Base-by-base conservation (phyloP, 2,329 filamentous ascomycete species). In the Microascus cirrosus region DNA sequence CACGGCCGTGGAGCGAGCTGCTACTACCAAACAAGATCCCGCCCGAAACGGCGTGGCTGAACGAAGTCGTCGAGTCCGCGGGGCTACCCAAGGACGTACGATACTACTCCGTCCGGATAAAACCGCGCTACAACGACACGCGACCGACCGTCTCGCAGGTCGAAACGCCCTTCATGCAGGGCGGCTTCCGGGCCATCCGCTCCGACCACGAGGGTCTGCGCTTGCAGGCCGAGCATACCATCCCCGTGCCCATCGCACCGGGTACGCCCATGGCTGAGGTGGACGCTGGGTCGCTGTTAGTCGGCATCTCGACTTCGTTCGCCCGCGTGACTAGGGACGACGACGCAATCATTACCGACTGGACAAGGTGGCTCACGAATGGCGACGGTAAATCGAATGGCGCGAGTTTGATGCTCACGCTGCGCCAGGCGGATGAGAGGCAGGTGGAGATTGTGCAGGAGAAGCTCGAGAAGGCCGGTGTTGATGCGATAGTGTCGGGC, bases 341-440 rank as follows among this genome's bases (percentile, higher is more conserved):
- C 56, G 69, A 69, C 58, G 69, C 72, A 11, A 63, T 76, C 50
- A 62, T 77, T 6, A 67, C 66, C 50, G 70, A 73, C 59, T 78
- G 75, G 76, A 66, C 71, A 42, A 68, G 74, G 2, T 78, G 74
- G 74, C 68, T 78, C 58, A 76, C 76, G 0, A 67, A 74, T 52
- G 72, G 72, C 3, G 66, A 67, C 10, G 67, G 69, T 2, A 62
- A 63, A 13, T 71, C 71, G 2, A 77, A 77, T 60, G 76, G 76
- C 12, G 75, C 74, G 2, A 70, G 66, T 5, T 62, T 77, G 13
- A 62, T 77, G 18, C 65, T 78, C 36, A 65, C 70, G 18, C 67
- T 79, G 42, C 71, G 77, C 53, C 68, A 68, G 36, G 73, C 72
- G 1, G 65, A 65, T 5, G 61, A 63, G 13, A 59, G 63, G 2